phyloP scores from a whole-genome alignment of 2,329 filamentous ascomycete genomes.

The Exophiala sp. region DNA sequence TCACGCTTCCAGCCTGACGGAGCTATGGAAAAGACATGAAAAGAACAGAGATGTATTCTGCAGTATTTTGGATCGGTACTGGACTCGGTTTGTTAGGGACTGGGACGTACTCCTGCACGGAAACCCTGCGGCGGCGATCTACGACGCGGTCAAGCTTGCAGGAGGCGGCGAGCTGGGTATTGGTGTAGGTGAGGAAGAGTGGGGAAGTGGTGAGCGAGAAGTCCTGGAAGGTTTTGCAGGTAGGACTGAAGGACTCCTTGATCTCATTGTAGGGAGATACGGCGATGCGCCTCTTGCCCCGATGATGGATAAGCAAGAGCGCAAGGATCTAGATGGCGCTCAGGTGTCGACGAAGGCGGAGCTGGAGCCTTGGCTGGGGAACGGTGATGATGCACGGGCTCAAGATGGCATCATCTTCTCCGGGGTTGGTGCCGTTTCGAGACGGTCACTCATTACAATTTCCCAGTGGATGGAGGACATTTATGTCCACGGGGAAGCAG shows the following conservation, averaged over 20 bases:
- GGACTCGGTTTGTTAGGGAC: slow-evolving; percentile 59
- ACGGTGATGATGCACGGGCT: slow-evolving; percentile 59
- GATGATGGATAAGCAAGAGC: slow-evolving; percentile 16
- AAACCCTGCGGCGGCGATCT: slow-evolving; percentile 74
- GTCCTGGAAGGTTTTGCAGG: slow-evolving; percentile 83
- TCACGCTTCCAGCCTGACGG: slow-evolving; percentile 68
- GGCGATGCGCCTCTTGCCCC: slow-evolving; percentile 50
- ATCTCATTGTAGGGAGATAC: slow-evolving; percentile 82
- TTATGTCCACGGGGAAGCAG: slow-evolving; percentile 73
- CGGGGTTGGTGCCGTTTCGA: slow-evolving; percentile 67
- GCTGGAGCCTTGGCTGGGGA: slow-evolving; percentile 64
- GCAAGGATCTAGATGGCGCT: slow-evolving; percentile 28
- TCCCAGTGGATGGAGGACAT: slow-evolving; percentile 85
- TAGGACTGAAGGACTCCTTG: slow-evolving; percentile 75
- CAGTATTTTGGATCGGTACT: slow-evolving; percentile 68
- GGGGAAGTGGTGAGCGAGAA: slow-evolving; percentile 86
- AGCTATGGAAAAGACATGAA: slow-evolving; percentile 55
- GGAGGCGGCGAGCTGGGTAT: slow-evolving; percentile 86
- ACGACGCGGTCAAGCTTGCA: slow-evolving; percentile 78
- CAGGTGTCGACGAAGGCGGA: slow-evolving; percentile 25
- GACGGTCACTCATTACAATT: slow-evolving; percentile 64
- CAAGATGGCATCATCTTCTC: slow-evolving; percentile 84
- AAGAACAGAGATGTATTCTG: slow-evolving; percentile 64
- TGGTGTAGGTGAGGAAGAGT: slow-evolving; percentile 91
- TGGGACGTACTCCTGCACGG: slow-evolving; percentile 92